Percentiles rank a stretch among this genome's conserved stretches.
These are phyloP conservation scores for Xylariales sp. DNA, from an alignment of 2,329 filamentous ascomycete species.

Conservation along the genomic window DNA sequence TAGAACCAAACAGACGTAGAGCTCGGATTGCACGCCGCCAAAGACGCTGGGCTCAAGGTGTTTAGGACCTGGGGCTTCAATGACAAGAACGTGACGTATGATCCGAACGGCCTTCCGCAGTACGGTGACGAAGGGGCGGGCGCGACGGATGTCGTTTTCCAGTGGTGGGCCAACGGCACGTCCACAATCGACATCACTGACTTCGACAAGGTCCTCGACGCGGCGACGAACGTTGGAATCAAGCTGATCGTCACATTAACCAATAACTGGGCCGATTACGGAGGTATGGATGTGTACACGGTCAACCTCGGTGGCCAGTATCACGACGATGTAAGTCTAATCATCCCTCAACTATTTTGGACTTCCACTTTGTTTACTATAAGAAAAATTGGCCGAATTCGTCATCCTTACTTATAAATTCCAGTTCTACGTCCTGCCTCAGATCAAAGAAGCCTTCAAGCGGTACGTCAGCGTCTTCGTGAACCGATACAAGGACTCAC, in stretches of 20 bases:
- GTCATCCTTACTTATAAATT: neutral
- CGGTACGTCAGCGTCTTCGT: slow-evolving; percentile 58
- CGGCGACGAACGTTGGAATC: slow-evolving; percentile 42
- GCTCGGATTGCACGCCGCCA: slow-evolving; percentile 16
- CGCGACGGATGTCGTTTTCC: slow-evolving; percentile 39
- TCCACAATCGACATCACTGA: slow-evolving; percentile 36
- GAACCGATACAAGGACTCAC: slow-evolving; percentile 51
- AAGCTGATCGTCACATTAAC: slow-evolving; percentile 51
- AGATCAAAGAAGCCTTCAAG: slow-evolving; percentile 48
- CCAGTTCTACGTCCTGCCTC: slow-evolving; percentile 43
- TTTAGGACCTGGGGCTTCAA: slow-evolving; percentile 57
- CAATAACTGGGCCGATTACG: slow-evolving; percentile 57
- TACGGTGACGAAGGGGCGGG: slow-evolving; percentile 47
- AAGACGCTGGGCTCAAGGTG: slow-evolving; percentile 31
- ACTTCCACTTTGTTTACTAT: too few species aligned
- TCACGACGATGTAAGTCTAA: slow-evolving; percentile 39
- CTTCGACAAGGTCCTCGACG: slow-evolving; percentile 48
- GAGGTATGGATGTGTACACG: slow-evolving; percentile 56
- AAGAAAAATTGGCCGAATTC: neutral
- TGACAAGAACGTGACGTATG: slow-evolving; percentile 47
- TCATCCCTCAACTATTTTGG: too few species aligned
- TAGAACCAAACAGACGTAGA: slow-evolving; percentile 35
- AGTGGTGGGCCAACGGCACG: slow-evolving; percentile 40
- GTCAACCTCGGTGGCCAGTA: slow-evolving; percentile 48
- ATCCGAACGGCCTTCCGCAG: slow-evolving; percentile 39